Evolutionary conservation across 2,329 filamentous ascomycete species (phyloP), one percentile per base, ranked within the genome.

Genomic region (Fusarium irregulare): DNA sequence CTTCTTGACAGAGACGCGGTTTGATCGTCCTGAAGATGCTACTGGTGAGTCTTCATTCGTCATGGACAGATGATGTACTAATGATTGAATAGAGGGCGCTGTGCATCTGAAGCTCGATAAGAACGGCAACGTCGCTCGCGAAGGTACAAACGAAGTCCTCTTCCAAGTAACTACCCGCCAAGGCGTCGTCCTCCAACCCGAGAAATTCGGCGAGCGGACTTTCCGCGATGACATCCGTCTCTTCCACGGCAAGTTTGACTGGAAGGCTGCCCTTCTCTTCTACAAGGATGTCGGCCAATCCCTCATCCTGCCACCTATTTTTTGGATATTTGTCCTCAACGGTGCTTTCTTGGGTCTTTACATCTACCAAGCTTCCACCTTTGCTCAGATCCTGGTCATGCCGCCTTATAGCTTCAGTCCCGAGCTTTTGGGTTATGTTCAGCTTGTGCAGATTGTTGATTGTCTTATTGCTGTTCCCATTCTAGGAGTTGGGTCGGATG

Each of bases 111-210:
- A 2, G 18, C 48, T 64, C 2, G 58, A 64, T 6, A 56, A 56
- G 23, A 44, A 64, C 1, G 60, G 60, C 5, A 47, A 64, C 0
- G 18, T 64, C 0, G 48, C 58, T 1, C 11, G 5, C 0, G 48
- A 64, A n/a, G 60, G 58, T 0, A 48, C 48, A 0, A 55, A 63
- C 11, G 58, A 64, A 3, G 12, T 64, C 12, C 10, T 64, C 0
- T 63, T 41, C 11, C 60, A 64, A 25, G 60, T 64, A 8, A 64
- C 60, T 4, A 63, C 60, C 4, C 58, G 60, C 13, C 50, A 64
- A 23, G 60, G 48, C 1, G 58, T 64, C 0, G 42, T 63, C 4
- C 60, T 63, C 0, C 58, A 64, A 0, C 60, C 60, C 0, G 58
- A 64, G 0, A 64, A 63, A n/a, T 64, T 64, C 0, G 58, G 60